Conservation (phyloP, 192 early-diverging fungal species). For the Coemansia sp. region DNA sequence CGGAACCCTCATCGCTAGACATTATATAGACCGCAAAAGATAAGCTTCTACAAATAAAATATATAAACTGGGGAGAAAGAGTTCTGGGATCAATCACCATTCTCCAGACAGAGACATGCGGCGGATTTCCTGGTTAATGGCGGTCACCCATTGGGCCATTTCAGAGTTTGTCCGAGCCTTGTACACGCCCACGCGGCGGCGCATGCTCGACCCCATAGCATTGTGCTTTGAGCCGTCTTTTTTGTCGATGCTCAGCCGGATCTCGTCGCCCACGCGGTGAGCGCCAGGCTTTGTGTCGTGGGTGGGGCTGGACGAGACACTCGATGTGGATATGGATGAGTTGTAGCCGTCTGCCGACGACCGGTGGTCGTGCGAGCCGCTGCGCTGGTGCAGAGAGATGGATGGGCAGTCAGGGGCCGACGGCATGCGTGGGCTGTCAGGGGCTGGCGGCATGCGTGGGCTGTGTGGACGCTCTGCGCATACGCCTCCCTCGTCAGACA, state of each 20-base stretch:
- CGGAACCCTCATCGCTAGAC: neutral
- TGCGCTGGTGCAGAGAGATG: conserved; percentile 15
- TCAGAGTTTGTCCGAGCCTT: conserved; percentile 49
- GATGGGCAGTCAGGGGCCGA: neutral
- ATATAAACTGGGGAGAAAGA: neutral
- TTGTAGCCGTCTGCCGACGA: conserved; percentile 21
- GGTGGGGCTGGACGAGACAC: conserved; percentile 9
- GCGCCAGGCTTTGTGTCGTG: conserved; percentile 29
- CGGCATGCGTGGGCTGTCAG: neutral
- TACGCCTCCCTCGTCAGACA: conserved; percentile 1
- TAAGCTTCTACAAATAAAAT: neutral
- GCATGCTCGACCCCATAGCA: conserved; percentile 32
- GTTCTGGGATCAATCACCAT: conserved; percentile 18
- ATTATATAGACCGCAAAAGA: neutral
- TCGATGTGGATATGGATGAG: conserved; percentile 33
- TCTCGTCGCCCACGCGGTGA: conserved; percentile 29
- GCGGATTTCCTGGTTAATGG: conserved; percentile 55
- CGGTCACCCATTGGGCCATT: conserved; percentile 57
- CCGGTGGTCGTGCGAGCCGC: conserved; percentile 13
- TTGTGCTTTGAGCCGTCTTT: conserved; percentile 17
- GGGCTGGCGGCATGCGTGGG: neutral
- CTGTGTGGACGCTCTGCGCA: neutral
- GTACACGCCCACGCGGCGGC: conserved; percentile 41
- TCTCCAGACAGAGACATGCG: conserved; percentile 39
- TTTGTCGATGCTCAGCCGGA: conserved; percentile 25